These are phyloP conservation scores for Alliaria petiolata DNA, from an alignment of 345 rosid species.

Conservation along the genomic window DNA sequence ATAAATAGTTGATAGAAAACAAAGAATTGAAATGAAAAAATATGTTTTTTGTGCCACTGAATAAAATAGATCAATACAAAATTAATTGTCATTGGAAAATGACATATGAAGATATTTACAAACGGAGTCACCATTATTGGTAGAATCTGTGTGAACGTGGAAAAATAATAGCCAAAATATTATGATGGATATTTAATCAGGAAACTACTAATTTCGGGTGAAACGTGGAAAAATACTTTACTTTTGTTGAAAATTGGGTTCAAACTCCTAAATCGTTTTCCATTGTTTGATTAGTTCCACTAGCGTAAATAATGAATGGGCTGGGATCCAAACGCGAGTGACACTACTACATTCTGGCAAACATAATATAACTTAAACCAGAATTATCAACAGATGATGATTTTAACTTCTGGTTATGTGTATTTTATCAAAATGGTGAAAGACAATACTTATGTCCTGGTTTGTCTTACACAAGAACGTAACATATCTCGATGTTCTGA, in stretches of 20 bases:
- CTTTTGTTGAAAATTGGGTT: background rate
- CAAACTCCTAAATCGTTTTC: background rate
- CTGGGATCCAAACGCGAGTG: no score
- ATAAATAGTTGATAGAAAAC: background rate
- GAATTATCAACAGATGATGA: no score
- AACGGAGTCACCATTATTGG: constrained; percentile 21
- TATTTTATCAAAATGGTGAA: no score
- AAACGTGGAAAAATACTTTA: background rate
- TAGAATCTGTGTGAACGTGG: constrained; percentile 17
- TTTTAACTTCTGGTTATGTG: no score
- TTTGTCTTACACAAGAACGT: no score
- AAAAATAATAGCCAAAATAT: background rate
- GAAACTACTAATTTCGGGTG: background rate
- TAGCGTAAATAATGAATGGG: no score
- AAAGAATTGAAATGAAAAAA: background rate
- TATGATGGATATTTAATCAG: background rate
- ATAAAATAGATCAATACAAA: background rate
- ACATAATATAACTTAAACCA: no score
- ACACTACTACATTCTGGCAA: no score
- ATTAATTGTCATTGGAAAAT: constrained; percentile 1
- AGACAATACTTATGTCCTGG: no score
- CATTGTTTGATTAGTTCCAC: background rate
- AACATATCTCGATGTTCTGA: no score
- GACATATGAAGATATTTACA: constrained; percentile 12
- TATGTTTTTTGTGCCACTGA: background rate